Evolutionary conservation across 1,284 basidiomycete genomes (phyloP).

Genomic region (Golubevia sp.): DNA sequence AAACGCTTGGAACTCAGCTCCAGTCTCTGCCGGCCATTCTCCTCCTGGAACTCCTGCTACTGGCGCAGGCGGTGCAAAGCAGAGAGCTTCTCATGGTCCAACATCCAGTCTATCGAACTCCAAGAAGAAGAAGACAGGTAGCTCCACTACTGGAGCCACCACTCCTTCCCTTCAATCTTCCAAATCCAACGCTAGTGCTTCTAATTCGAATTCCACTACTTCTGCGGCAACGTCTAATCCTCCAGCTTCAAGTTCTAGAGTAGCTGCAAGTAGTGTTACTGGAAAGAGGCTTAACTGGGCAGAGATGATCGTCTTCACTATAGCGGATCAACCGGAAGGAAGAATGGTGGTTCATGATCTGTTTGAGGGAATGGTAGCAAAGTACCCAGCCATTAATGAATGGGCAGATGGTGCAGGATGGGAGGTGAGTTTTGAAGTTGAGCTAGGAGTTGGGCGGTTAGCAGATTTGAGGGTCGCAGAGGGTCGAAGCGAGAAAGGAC

Average conservation of each 20-base stretch:
- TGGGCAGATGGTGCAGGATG: conserved; percentile 58
- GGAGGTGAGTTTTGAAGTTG: conserved; percentile 35
- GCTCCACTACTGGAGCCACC: neutral
- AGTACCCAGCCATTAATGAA: conserved; percentile 52
- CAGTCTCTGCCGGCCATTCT: conserved; percentile 37
- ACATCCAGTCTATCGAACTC: neutral
- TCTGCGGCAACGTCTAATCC: no score
- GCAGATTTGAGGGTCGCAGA: no score
- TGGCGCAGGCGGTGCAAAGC: neutral
- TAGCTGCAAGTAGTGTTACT: conserved; percentile 40
- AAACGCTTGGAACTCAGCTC: conserved; percentile 4
- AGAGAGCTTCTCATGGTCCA: neutral
- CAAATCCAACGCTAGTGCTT: no score
- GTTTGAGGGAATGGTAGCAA: conserved; percentile 52
- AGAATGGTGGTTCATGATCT: conserved; percentile 55
- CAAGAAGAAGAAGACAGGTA: neutral
- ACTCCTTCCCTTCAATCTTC: neutral
- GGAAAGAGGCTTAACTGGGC: conserved; percentile 56
- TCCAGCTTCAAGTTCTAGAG: conserved; percentile 11
- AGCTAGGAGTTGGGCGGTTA: no score
- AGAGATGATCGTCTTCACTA: conserved; percentile 53
- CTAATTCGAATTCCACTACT: neutral
- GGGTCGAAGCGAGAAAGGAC: no score
- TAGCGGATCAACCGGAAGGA: conserved; percentile 45
- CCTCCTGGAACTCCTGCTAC: conserved; percentile 26